Base-by-base conservation (phyloP, 176 grass and related monocot species). In the Cocos nucifera region DNA sequence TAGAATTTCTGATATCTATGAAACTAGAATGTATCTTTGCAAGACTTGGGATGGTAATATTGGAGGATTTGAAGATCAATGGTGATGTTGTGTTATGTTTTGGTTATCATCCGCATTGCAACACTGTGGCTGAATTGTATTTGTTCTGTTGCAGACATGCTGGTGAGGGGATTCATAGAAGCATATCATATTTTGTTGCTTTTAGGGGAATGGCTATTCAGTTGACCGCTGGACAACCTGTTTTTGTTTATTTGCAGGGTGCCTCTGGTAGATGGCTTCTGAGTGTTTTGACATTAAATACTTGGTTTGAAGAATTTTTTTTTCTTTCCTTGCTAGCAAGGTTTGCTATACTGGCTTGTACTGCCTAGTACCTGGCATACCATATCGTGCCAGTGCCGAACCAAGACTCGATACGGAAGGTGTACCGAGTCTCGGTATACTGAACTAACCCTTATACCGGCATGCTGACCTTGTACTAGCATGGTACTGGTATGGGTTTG, bases 111-210 rank as follows among this genome's bases (percentile, higher is more conserved):
- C 66, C 72, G 75, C 62, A 51, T 62, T 57, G 67, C 66, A 76
- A 61, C 71, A 71, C 48, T n/a, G 68, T 78, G 74, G 72, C 87
- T 86, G 83, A 90, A 86, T 53, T 86, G 58, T 82, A 79, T 82
- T 90, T 85, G 79, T 83, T 79, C 63, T 90, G 65, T 90, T 90
- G 83, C 87, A 83, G 87, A 90, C 73, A 83, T 78, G 58, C 68
- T 79, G 82, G 57, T 83, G 74, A 78, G 72, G 70, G 67, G 67
- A 70, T 80, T 85, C 74, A 71, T 74, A 71, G 72, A 76, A 83
- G 75, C 87, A 83, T 75, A 83, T 61, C 83, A 54, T 76, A 71
- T 79, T 79, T 51, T 73, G 70, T 67, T 71, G 68, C 32, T 71
- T 71, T 71, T 71, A 61, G 69, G 25, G 72, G 61, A 58, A 66